Evolutionary conservation across 1,284 basidiomycete species (phyloP).

Genomic region (Cystobasidium pallidum): DNA sequence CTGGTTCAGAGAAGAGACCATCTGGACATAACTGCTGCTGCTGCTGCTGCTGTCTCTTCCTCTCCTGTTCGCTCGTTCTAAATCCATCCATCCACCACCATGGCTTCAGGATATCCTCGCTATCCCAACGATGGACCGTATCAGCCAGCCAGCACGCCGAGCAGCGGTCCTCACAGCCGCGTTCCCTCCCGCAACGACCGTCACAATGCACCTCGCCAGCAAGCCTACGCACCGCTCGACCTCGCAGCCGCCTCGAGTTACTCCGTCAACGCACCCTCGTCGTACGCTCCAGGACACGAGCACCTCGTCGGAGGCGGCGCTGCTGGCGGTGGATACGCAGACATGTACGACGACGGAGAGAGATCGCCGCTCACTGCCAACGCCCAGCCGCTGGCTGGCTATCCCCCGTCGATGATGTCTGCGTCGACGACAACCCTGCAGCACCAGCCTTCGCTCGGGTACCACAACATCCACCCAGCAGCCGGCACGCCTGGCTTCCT

Average conservation of each 20-base stretch:
- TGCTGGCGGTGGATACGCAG: constrained; percentile 6
- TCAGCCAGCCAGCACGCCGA: background rate
- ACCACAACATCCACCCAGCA: constrained; percentile 11
- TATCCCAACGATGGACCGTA: constrained; percentile 30
- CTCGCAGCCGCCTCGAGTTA: constrained; percentile 30
- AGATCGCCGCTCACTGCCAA: constrained; percentile 35
- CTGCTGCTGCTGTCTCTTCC: background rate
- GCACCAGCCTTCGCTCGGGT: background rate
- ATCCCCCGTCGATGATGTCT: constrained; percentile 17
- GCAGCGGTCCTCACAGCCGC: constrained; percentile 2
- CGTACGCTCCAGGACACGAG: constrained; percentile 10
- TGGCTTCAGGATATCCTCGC: constrained; percentile 23
- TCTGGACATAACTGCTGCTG: background rate
- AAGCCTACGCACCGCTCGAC: constrained; percentile 19
- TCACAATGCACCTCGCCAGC: background rate
- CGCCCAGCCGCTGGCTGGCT: constrained; percentile 27
- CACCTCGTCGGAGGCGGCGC: background rate
- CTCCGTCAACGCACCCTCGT: constrained; percentile 2
- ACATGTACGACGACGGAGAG: constrained; percentile 40
- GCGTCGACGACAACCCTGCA: background rate
- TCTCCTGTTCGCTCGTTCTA: background rate
- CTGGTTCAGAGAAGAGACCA: background rate
- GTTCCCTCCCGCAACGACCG: constrained; percentile 1
- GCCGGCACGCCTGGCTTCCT: constrained; percentile 23
- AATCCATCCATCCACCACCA: background rate